A percentile compares a stretch with the other conserved stretches of the same genome.
These are phyloP conservation scores for Calendula officinalis DNA, from an alignment of 129 eudicot species.

Conservation along the genomic window DNA sequence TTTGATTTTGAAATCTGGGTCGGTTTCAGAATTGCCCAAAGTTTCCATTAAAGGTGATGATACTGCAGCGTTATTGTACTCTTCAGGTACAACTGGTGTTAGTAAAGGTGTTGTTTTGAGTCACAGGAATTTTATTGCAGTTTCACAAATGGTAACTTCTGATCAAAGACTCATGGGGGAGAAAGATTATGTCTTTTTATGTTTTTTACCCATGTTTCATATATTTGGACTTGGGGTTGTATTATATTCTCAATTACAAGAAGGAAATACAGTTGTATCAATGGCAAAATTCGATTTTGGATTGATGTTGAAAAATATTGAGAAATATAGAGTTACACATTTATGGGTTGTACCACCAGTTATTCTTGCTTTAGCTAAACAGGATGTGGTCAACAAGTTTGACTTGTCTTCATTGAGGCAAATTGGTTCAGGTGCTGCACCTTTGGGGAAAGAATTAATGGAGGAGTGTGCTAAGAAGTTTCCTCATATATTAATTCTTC, in stretches of 20 bases:
- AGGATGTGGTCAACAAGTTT: slow-evolving; percentile 48
- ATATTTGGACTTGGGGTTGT: slow-evolving; percentile 67
- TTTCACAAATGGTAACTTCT: not conserved
- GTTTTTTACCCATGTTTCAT: slow-evolving; percentile 22
- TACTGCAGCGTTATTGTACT: too few species aligned
- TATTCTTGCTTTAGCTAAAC: slow-evolving; percentile 64
- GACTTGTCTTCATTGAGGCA: slow-evolving; percentile 67
- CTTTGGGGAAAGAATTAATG: slow-evolving; percentile 72
- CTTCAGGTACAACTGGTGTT: too few species aligned
- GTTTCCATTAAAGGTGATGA: slow-evolving; percentile 29
- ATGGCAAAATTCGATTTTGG: slow-evolving; percentile 64
- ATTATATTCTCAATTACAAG: slow-evolving; percentile 51
- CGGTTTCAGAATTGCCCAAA: slow-evolving; percentile 28
- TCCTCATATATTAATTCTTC: slow-evolving; percentile 53
- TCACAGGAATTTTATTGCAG: too few species aligned
- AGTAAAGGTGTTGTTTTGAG: too few species aligned
- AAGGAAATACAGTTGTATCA: slow-evolving; percentile 56
- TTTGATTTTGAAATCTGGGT: slow-evolving; percentile 25
- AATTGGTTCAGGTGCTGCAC: slow-evolving; percentile 93
- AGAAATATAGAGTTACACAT: slow-evolving; percentile 54
- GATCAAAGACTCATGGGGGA: slow-evolving; percentile 52
- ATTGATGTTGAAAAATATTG: slow-evolving; percentile 51
- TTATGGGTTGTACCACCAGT: slow-evolving; percentile 81
- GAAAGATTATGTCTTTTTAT: slow-evolving; percentile 43
- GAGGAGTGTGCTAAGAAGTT: slow-evolving; percentile 20